Percentiles rank a stretch among this genome's conserved stretches.
Conservation (phyloP, 2,329 filamentous ascomycete genomes). For the Lecanoromycetidae sp. region DNA sequence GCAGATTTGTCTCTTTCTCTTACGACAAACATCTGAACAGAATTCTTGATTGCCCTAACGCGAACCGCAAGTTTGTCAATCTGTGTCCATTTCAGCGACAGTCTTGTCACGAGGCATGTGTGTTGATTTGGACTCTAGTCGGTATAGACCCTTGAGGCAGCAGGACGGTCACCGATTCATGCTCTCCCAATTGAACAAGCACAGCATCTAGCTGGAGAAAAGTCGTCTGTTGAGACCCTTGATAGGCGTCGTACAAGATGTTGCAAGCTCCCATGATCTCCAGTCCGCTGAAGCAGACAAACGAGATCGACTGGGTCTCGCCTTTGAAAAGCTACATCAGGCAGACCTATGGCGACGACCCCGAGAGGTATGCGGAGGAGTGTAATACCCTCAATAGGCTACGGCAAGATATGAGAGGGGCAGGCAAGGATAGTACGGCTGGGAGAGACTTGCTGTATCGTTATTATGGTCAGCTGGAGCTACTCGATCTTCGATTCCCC, state of each 20-base stretch:
- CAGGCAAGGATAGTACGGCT: slow-evolving; percentile 89
- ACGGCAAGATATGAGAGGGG: slow-evolving; percentile 95
- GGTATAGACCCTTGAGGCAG: neutral
- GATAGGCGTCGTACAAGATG: slow-evolving; percentile 9
- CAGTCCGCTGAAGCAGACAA: slow-evolving; percentile 80
- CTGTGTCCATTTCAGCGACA: no score
- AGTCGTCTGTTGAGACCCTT: neutral
- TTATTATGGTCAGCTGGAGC: slow-evolving; percentile 94
- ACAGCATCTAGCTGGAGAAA: neutral
- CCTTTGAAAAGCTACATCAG: slow-evolving; percentile 91
- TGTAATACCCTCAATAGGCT: slow-evolving; percentile 87
- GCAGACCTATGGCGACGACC: slow-evolving; percentile 88
- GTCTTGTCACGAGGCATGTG: no score
- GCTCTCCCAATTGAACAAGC: neutral
- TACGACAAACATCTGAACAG: neutral
- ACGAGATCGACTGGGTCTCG: slow-evolving; percentile 94
- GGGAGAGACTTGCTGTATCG: slow-evolving; percentile 88
- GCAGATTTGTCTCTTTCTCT: neutral
- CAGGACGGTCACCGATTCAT: neutral
- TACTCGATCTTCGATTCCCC: slow-evolving; percentile 86
- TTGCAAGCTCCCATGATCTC: slow-evolving; percentile 85
- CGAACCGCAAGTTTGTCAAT: no score
- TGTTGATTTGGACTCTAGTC: no score
- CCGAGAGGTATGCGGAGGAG: slow-evolving; percentile 90
- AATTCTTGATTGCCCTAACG: no score